phyloP scores from a whole-genome alignment of 495 filamentous ascomycete species.

The Rhizodiscina lignyota region DNA sequence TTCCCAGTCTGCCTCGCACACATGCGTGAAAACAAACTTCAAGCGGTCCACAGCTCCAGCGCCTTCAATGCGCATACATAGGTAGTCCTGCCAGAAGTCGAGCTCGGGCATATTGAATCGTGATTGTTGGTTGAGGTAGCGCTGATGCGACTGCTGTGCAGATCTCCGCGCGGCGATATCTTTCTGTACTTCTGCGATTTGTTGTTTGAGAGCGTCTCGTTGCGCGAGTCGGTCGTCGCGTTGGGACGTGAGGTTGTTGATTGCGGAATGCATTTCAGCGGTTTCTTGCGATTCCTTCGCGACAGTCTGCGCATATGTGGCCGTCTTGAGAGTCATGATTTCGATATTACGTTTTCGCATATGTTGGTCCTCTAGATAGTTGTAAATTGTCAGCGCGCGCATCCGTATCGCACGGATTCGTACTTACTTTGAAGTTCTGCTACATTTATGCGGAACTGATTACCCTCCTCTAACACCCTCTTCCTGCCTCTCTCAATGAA shows the following conservation, averaged over 20 bases:
- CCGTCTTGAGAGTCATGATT: slow-evolving; percentile 59
- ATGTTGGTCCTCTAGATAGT: slow-evolving; percentile 59
- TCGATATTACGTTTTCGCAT: slow-evolving; percentile 81
- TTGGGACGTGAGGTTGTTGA: slow-evolving; percentile 54
- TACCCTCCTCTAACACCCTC: slow-evolving; percentile 78
- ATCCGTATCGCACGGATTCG: not conserved
- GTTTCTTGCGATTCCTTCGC: slow-evolving; percentile 78
- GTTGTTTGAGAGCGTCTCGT: slow-evolving; percentile 55
- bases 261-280: slow-evolving; percentile 69
- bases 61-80: slow-evolving; percentile 81
- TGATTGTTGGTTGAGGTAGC: slow-evolving; percentile 59
- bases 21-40: slow-evolving; percentile 81
- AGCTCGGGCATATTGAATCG: slow-evolving; percentile 81
- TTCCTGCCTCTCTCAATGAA: slow-evolving; percentile 87
- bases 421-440: slow-evolving; percentile 71
- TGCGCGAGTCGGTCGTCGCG: slow-evolving; percentile 57
- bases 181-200: slow-evolving; percentile 65
- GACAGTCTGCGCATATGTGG: slow-evolving; percentile 61
- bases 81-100: slow-evolving; percentile 84
- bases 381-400: slow-evolving; percentile 14
- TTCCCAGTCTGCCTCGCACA: slow-evolving; percentile 77
- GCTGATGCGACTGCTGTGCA: slow-evolving; percentile 43
- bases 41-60: slow-evolving; percentile 68
- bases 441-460: slow-evolving; percentile 80
- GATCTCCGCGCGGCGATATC: slow-evolving; percentile 43